Conservation (phyloP, 345 rosid species). For the Eucalyptus fibrosa region DNA sequence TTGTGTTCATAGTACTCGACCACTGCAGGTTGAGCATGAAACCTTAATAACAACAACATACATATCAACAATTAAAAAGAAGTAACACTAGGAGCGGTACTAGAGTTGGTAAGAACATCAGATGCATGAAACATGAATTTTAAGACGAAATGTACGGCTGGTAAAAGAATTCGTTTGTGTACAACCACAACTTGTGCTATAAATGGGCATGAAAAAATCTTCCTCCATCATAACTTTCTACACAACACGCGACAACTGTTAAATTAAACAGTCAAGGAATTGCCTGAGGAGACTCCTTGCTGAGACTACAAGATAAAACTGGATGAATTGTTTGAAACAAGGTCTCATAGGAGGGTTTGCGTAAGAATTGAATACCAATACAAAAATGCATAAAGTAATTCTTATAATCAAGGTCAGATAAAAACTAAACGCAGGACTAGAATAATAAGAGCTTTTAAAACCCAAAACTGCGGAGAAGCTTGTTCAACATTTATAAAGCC, state of each 20-base stretch:
- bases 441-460: neutral
- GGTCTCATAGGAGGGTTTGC: neutral
- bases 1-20: conserved; percentile 80
- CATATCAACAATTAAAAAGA: neutral
- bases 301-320: neutral
- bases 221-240: neutral
- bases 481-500: neutral
- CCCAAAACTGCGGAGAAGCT: neutral
- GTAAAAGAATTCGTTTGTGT: neutral
- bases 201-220: neutral
- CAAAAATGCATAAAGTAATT: neutral
- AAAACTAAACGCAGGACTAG: neutral
- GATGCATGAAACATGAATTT: neutral
- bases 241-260: neutral
- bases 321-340: neutral
- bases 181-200: neutral
- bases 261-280: neutral
- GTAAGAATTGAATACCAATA: neutral
- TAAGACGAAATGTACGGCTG: neutral
- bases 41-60: conserved; percentile 19
- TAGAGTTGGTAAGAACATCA: neutral
- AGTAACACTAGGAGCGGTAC: neutral
- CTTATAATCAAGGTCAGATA: neutral
- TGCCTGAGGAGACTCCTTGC: neutral
- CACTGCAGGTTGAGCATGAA: conserved; percentile 85